phyloP scores from a whole-genome alignment of 1,284 basidiomycete genomes.

The Fomes fomentarius region DNA sequence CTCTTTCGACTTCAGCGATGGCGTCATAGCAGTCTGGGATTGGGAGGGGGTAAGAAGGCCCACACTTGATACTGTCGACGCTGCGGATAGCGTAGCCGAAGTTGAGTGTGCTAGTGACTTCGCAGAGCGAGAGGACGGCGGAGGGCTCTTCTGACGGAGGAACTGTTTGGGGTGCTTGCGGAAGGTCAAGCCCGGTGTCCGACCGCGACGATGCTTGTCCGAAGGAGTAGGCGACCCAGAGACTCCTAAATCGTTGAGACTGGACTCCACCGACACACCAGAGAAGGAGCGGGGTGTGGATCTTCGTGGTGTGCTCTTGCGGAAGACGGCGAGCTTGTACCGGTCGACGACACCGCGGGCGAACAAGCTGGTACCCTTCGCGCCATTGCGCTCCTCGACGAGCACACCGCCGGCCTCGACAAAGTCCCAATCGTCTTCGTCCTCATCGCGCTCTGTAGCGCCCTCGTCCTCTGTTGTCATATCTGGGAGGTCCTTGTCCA shows the following conservation, averaged over 20 bases:
- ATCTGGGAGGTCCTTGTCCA: conserved; percentile 70
- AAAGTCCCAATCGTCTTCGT: conserved; percentile 87
- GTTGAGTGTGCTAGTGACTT: conserved; percentile 50
- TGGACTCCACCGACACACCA: conserved; percentile 59
- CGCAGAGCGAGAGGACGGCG: conserved; percentile 57
- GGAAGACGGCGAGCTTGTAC: conserved; percentile 80
- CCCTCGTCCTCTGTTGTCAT: conserved; percentile 56
- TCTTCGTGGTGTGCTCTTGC: conserved; percentile 69
- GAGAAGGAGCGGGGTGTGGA: conserved; percentile 49
- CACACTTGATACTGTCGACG: conserved; percentile 48
- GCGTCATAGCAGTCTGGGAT: conserved; percentile 55
- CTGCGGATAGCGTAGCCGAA: conserved; percentile 48
- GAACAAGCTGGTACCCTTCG: conserved; percentile 76
- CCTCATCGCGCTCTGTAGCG: conserved; percentile 62
- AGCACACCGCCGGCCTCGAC: conserved; percentile 66
- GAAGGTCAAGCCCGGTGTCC: conserved; percentile 69
- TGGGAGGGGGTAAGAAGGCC: conserved; percentile 60
- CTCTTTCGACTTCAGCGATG: conserved; percentile 79
- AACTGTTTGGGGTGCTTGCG: conserved; percentile 71
- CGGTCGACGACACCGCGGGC: conserved; percentile 84
- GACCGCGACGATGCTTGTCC: conserved; percentile 65
- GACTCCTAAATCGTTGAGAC: conserved; percentile 34
- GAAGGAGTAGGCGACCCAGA: conserved; percentile 49
- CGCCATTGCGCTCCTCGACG: conserved; percentile 78
- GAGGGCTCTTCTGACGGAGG: conserved; percentile 66